Base-by-base conservation (phyloP, 352 stramenopile genomes). In the Phytophthora kernoviae region DNA sequence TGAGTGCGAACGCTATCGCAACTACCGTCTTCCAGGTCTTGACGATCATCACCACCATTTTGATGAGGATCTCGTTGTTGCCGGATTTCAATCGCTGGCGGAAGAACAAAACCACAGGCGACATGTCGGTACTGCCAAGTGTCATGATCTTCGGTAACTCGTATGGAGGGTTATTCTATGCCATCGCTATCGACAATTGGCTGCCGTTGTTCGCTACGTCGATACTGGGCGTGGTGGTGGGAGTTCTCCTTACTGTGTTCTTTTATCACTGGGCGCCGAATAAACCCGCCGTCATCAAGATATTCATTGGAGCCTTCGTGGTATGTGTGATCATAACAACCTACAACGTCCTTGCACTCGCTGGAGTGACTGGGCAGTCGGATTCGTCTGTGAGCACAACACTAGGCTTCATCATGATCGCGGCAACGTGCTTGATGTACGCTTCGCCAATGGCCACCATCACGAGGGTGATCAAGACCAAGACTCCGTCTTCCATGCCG, bases 391-490 rank as follows among this genome's bases (percentile, higher is more conserved):
- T 70, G 0, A 62, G 62, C 7, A 67, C 66, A 12, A 47, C 56
- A 3, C 50, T 85, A 17, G 77, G 77, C 8, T 81, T 67, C 56
- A 65, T 80, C 21, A 70, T 63, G 10, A 79, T 82, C 20, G 68
- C 52, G 0, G 75, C 69, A 1, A 82, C 70, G 17, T 58, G 81
- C 8, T 24, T 81, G 10, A 65, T 87, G 39, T 90, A 84, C 43
- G 66, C 69, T n/a, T 88, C 80, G 0, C 78, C 75, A 2, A 76
- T 91, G 48, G 69, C 65, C 6, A 75, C 65, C 10, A 76, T 91
- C 34, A 58, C 58, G 22, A 54, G 65, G 10, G 65, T 73, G 1
- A 40, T 73, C 2, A 37, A 27, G 4, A 70, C 60, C 39, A 73
- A 73, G 26, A 63, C 50, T 1, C 39, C 50, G 21, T 56, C 54